Evolutionary conservation across 352 stramenopile genomes (phyloP), one percentile per base, ranked within the genome.

Genomic region (Phytopythium aichiense): DNA sequence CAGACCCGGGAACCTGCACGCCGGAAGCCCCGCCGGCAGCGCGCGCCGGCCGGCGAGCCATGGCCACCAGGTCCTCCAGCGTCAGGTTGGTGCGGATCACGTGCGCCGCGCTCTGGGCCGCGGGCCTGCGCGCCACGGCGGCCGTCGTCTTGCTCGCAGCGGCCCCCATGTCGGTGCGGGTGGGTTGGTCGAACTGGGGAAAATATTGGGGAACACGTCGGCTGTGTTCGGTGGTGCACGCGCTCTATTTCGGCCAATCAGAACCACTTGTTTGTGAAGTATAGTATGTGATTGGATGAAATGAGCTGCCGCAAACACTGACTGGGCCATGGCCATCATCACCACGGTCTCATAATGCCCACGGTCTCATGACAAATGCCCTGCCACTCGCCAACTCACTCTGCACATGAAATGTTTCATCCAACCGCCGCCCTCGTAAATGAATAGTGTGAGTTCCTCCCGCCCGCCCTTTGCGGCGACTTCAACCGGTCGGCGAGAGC

Each of bases 1-100:
- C 60, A 15, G 64, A 49, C 18, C 64, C 35, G 35, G 35, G 9
- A 16, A 40, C 46, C 53, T 81, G 58, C 59, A 71, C 57, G 31
- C 33, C 49, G 37, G 65, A 49, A 22, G 66, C 45, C 13, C 46
- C 46, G 11, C 56, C 11, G 1, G 31, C 18, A 20, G n/a, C 23
- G 43, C 22, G 35, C 7, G 45, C 37, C 5, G 45, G 28, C 7
- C 67, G 50, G 23, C 60, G 61, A 1, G 72, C 69, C n/a, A 73
- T 60, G 43, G 67, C 69, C 16, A 66, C 31, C 23, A 81, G 33
- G 23, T 72, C 67, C 51, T 79, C 72, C 7, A 74, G 63, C 25
- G 70, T 75, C n/a, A 82, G 52, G n/a, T 79, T 72, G 6, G 65
- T 73, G 61, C 71, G 72, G 55, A 81, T 72, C 51, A 77, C 56